Evolutionary conservation across 257 asterid species (phyloP).

Genomic region (Schizonepeta tenuifolia): DNA sequence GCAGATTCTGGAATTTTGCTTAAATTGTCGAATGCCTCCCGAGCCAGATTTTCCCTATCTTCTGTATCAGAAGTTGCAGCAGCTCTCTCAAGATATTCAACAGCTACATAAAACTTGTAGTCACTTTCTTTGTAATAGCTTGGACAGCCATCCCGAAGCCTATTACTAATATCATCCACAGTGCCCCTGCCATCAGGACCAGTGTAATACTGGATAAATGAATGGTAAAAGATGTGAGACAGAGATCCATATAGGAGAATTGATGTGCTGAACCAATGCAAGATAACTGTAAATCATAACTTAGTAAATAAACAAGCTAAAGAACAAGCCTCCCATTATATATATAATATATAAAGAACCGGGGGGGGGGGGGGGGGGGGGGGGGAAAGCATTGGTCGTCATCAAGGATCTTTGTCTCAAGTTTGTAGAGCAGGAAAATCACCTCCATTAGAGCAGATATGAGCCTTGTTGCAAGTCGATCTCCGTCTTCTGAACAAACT

Average conservation of each 20-base stretch:
- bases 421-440: constrained; percentile 27
- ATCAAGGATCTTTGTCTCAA: constrained; percentile 14
- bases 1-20: constrained; percentile 89
- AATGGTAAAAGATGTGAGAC: constrained; percentile 42
- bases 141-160: constrained; percentile 90
- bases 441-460: constrained; percentile 98
- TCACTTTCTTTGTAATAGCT: constrained; percentile 92
- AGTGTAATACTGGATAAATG: constrained; percentile 81
- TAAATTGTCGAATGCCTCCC: constrained; percentile 87
- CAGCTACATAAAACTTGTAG: constrained; percentile 91
- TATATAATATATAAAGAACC: too few relatives aligned
- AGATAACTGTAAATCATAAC: constrained; percentile 10
- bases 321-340: background rate
- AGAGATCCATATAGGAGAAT: constrained; percentile 19
- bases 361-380: background rate
- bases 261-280: constrained; percentile 28
- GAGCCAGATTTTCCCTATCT: constrained; percentile 83
- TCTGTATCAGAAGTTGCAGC: constrained; percentile 63
- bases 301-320: constrained; percentile 11
- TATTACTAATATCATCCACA: constrained; percentile 88
- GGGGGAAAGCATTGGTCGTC: background rate
- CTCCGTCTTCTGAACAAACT: constrained; percentile 91
- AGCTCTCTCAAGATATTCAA: constrained; percentile 96
- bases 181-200: constrained; percentile 99
- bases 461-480: constrained; percentile 77